Percentiles rank a stretch among this genome's conserved stretches.
phyloP scores from a whole-genome alignment of 345 rosid genomes.

The Eucalyptus urophylla region DNA sequence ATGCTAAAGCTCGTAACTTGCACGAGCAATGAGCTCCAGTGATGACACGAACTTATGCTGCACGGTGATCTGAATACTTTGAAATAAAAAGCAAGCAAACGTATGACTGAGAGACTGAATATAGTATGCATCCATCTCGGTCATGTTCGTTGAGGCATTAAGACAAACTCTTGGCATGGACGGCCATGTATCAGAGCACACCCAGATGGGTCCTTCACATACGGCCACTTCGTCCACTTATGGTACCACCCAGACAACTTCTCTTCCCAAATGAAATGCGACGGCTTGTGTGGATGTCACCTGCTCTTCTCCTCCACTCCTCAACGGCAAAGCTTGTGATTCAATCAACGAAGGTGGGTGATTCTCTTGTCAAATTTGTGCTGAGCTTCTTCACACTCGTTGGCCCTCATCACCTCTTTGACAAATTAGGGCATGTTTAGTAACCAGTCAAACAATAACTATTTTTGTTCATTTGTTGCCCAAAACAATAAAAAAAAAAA shows the following conservation, averaged over 20 bases:
- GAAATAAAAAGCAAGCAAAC: no score
- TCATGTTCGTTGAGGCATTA: background rate
- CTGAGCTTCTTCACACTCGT: background rate
- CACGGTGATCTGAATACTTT: background rate
- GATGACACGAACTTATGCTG: background rate
- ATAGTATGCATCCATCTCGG: background rate
- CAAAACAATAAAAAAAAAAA: fast-evolving
- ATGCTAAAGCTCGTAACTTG: background rate
- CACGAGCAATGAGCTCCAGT: background rate
- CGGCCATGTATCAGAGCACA: background rate
- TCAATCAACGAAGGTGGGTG: background rate
- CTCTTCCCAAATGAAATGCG: background rate
- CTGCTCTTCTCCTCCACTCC: background rate
- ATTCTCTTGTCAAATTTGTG: background rate
- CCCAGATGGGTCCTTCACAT: background rate
- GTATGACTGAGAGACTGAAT: background rate
- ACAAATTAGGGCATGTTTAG: background rate
- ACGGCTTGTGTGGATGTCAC: background rate
- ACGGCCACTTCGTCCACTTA: background rate
- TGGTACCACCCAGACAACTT: background rate
- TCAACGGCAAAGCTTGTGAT: background rate
- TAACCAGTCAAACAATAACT: no score
- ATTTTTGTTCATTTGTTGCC: no score
- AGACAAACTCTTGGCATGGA: background rate
- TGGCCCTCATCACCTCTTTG: background rate